Percentiles rank a stretch among this genome's conserved stretches.
Conservation (phyloP, 352 stramenopile species). For the Nannochloropsis limnetica region DNA sequence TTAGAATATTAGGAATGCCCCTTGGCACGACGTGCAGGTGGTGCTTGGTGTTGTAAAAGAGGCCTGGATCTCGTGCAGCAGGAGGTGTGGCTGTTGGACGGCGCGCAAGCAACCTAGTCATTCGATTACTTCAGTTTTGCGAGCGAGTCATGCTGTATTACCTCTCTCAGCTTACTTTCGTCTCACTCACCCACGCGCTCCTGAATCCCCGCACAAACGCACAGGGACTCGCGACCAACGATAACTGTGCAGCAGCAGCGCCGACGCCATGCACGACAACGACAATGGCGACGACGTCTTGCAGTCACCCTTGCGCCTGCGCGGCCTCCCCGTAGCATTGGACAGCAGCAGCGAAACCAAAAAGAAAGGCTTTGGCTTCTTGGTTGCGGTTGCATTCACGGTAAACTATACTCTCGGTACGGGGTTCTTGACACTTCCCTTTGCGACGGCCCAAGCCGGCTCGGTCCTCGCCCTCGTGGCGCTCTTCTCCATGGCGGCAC, state of each 20-base stretch:
- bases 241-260: background rate
- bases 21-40: no score
- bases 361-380: slow-evolving; percentile 44
- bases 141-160: background rate
- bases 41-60: no score
- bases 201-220: background rate
- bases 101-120: background rate
- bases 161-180: background rate
- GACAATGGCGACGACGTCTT: background rate
- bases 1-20: no score
- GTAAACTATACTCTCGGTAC: slow-evolving; percentile 56
- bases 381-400: slow-evolving; percentile 53
- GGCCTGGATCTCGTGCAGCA: background rate
- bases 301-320: background rate
- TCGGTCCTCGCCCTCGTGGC: slow-evolving; percentile 47
- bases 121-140: background rate
- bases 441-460: slow-evolving; percentile 48
- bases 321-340: background rate
- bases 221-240: background rate
- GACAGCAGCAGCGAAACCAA: background rate
- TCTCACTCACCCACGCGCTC: background rate
- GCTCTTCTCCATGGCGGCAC: slow-evolving; percentile 37
- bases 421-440: slow-evolving; percentile 55
- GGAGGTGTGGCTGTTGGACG: background rate
- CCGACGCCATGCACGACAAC: background rate